Percentiles rank a stretch among this genome's conserved stretches.
Evolutionary conservation across 2,329 filamentous ascomycete genomes (phyloP).

Genomic region (Stachybotrys echinatus): DNA sequence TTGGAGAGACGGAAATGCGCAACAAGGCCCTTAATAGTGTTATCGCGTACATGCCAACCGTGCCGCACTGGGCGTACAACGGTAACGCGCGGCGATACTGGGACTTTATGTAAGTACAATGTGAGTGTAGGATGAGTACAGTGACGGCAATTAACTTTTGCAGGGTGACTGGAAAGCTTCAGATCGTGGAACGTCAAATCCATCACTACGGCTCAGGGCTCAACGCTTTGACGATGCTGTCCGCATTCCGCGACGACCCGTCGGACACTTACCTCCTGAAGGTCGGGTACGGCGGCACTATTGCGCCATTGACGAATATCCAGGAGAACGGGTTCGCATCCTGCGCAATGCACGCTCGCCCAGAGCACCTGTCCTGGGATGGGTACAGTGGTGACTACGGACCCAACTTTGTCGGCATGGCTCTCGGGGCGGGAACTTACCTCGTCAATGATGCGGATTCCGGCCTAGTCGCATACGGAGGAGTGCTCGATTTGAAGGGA

Average conservation of each 20-base stretch:
- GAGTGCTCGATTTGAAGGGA: conserved; percentile 23
- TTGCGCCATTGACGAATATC: conserved; percentile 50
- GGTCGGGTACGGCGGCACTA: conserved; percentile 48
- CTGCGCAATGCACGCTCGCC: conserved; percentile 52
- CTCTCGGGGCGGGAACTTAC: conserved; percentile 44
- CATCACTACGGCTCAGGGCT: conserved; percentile 58
- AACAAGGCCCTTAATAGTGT: conserved; percentile 48
- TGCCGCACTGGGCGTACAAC: conserved; percentile 58
- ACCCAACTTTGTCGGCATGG: conserved; percentile 45
- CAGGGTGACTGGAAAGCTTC: conserved; percentile 34
- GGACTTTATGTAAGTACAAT: conserved; percentile 47
- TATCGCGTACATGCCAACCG: conserved; percentile 49
- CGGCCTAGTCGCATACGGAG: conserved; percentile 46
- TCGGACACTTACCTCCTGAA: conserved; percentile 44
- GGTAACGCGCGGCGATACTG: conserved; percentile 56
- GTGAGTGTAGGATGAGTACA: too few relatives aligned
- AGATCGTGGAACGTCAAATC: conserved; percentile 36
- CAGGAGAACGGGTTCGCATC: conserved; percentile 47
- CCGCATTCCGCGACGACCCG: conserved; percentile 41
- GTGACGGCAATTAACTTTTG: not conserved
- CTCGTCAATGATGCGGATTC: conserved; percentile 37
- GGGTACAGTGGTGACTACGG: conserved; percentile 54
- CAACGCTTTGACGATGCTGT: conserved; percentile 50
- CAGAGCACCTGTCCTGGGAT: conserved; percentile 51
- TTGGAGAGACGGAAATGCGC: conserved; percentile 37